Conservation (phyloP, 1,284 basidiomycete species). For the Sphagnurus paluster region DNA sequence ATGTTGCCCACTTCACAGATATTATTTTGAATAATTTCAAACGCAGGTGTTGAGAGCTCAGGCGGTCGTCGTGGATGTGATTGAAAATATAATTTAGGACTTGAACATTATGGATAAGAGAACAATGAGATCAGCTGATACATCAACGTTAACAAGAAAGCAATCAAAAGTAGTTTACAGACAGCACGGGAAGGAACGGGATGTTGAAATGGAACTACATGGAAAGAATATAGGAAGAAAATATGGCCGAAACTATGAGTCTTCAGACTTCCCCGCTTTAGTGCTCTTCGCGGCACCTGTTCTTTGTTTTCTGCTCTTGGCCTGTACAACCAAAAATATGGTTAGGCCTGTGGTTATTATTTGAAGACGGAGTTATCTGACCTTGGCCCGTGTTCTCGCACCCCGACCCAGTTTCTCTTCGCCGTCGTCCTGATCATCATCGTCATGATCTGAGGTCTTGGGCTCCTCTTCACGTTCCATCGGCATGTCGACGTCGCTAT, state of each 20-base stretch:
- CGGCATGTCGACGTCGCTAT: constrained; percentile 31
- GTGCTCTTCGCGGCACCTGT: constrained; percentile 1
- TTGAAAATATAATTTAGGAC: background rate
- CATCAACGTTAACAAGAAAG: constrained; percentile 8
- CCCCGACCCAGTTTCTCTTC: constrained; percentile 36
- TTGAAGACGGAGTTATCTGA: constrained; percentile 17
- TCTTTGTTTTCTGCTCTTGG: constrained; percentile 11
- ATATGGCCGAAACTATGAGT: constrained; percentile 1
- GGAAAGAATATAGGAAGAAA: constrained; percentile 2
- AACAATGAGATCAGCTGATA: constrained; percentile 7
- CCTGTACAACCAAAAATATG: constrained; percentile 3
- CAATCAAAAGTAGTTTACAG: constrained; percentile 9
- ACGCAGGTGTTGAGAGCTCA: background rate
- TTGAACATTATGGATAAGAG: background rate
- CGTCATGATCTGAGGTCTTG: constrained; percentile 11
- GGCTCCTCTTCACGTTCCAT: constrained; percentile 16
- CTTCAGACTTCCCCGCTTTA: constrained; percentile 6
- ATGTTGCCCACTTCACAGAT: too few species aligned
- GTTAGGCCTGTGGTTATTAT: too few species aligned
- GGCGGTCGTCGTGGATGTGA: background rate
- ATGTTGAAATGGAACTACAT: background rate
- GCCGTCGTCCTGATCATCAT: constrained; percentile 21
- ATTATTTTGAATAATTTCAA: background rate
- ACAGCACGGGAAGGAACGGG: constrained; percentile 7
- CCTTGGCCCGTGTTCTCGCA: constrained; percentile 38